These are phyloP conservation scores for Yamadazyma sp. DNA, from an alignment of 1,139 yeast genomes.

Conservation along the genomic window DNA sequence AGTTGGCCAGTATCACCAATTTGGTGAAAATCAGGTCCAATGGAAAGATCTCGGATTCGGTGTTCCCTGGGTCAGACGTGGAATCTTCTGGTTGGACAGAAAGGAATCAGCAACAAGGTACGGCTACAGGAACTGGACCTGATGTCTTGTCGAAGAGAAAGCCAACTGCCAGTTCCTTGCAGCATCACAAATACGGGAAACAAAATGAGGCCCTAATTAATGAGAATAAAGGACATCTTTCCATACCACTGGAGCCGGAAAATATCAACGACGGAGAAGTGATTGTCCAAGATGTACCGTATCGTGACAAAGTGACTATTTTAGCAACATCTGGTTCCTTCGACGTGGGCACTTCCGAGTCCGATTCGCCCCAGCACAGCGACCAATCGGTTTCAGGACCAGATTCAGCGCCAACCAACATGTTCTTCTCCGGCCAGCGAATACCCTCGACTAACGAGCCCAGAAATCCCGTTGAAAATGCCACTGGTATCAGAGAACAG, in stretches of 20 bases:
- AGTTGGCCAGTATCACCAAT: background rate
- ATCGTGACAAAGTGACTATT: too few relatives aligned
- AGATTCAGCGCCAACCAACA: background rate
- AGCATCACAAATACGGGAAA: too few relatives aligned
- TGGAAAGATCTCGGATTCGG: conserved; percentile 5
- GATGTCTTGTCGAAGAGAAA: too few relatives aligned
- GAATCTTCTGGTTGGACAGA: background rate
- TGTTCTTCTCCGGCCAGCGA: conserved; percentile 2
- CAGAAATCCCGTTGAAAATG: background rate
- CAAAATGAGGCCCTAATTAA: too few relatives aligned
- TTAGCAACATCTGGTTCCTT: conserved; percentile 1
- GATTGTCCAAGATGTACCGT: too few relatives aligned
- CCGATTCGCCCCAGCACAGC: background rate
- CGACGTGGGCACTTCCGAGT: background rate
- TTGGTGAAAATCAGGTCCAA: conserved; percentile 9
- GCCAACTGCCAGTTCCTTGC: too few relatives aligned
- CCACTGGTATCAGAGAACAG: background rate
- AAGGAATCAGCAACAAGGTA: background rate
- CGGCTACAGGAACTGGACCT: too few relatives aligned
- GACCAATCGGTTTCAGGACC: background rate
- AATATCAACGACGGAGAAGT: background rate
- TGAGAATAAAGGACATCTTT: too few relatives aligned
- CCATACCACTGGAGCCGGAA: background rate
- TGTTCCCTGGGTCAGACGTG: conserved; percentile 4
- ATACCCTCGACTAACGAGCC: conserved; percentile 3